Evolutionary conservation across 2,329 filamentous ascomycete species (phyloP).

Genomic region (Biscogniauxia mediterranea): DNA sequence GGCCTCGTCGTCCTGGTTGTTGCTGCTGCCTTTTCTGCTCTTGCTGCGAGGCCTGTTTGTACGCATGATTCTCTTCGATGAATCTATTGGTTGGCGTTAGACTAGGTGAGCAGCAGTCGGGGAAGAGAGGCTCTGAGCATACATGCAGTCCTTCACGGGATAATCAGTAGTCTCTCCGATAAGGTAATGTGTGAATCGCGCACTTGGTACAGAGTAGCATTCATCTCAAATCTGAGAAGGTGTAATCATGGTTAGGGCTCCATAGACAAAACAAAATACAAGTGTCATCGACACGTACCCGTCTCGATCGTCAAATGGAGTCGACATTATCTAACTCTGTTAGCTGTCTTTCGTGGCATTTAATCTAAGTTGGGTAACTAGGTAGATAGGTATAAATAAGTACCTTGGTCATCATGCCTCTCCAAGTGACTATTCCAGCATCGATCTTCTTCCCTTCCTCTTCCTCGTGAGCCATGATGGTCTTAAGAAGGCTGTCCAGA

Average conservation of each 20-base stretch:
- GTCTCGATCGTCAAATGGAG: slow-evolving; percentile 78
- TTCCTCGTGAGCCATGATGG: slow-evolving; percentile 72
- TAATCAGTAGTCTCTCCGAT: slow-evolving; percentile 16
- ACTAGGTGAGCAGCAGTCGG: slow-evolving; percentile 1
- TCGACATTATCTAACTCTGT: slow-evolving; percentile 69
- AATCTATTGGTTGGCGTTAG: slow-evolving; percentile 54
- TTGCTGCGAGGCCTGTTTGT: slow-evolving; percentile 62
- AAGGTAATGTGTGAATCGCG: slow-evolving; percentile 29
- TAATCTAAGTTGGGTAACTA: too few relatives aligned
- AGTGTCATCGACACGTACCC: slow-evolving; percentile 50
- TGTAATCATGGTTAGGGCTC: slow-evolving; percentile 20
- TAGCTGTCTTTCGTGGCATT: slow-evolving; percentile 7
- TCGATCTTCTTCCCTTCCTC: slow-evolving; percentile 65
- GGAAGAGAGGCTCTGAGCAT: slow-evolving; percentile 25
- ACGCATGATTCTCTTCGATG: slow-evolving; percentile 84
- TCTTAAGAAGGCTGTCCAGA: slow-evolving; percentile 76
- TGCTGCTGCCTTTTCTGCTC: slow-evolving; percentile 56
- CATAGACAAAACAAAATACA: slow-evolving; percentile 1
- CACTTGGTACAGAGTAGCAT: slow-evolving; percentile 87
- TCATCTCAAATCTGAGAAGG: slow-evolving; percentile 84
- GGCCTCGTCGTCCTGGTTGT: slow-evolving; percentile 44
- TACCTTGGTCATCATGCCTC: slow-evolving; percentile 99
- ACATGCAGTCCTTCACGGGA: slow-evolving; percentile 51
- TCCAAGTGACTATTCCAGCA: slow-evolving; percentile 84
- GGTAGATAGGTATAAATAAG: not conserved